phyloP scores from a whole-genome alignment of 176 grass and related monocot genomes.

The Olyra latifolia region DNA sequence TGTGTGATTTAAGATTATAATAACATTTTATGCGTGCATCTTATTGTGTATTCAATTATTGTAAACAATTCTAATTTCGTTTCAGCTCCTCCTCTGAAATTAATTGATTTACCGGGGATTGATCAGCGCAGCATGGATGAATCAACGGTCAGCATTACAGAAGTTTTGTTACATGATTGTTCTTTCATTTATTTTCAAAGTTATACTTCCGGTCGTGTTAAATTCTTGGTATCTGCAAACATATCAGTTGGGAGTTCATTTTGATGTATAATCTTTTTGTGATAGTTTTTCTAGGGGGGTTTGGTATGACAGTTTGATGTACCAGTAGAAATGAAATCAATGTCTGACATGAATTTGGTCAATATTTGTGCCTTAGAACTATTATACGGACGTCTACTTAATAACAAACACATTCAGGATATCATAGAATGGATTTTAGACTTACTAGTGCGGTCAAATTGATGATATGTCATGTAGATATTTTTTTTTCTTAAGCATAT shows the following conservation, averaged over 20 bases:
- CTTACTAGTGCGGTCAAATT: too few species aligned
- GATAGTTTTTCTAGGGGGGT: background rate
- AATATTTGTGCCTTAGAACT: background rate
- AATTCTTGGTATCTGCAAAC: background rate
- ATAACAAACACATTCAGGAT: background rate
- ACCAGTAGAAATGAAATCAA: background rate
- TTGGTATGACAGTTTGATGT: background rate
- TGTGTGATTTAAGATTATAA: constrained; percentile 3
- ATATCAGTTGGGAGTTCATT: background rate
- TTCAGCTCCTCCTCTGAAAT: constrained; percentile 75
- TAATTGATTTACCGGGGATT: constrained; percentile 81
- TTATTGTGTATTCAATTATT: constrained; percentile 4
- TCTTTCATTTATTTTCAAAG: background rate
- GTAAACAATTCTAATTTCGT: constrained; percentile 33
- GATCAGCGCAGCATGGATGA: constrained; percentile 80
- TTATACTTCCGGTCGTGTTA: background rate
- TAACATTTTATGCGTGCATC: background rate
- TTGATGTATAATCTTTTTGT: background rate
- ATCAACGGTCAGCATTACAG: constrained; percentile 47
- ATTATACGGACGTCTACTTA: background rate
- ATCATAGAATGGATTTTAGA: background rate
- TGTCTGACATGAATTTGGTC: background rate
- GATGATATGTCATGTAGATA: too few species aligned
- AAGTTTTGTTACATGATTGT: background rate
- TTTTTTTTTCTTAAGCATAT: background rate